Evolutionary conservation across 495 filamentous ascomycete genomes (phyloP).

Genomic region (Staphylotrichum tortipilum): DNA sequence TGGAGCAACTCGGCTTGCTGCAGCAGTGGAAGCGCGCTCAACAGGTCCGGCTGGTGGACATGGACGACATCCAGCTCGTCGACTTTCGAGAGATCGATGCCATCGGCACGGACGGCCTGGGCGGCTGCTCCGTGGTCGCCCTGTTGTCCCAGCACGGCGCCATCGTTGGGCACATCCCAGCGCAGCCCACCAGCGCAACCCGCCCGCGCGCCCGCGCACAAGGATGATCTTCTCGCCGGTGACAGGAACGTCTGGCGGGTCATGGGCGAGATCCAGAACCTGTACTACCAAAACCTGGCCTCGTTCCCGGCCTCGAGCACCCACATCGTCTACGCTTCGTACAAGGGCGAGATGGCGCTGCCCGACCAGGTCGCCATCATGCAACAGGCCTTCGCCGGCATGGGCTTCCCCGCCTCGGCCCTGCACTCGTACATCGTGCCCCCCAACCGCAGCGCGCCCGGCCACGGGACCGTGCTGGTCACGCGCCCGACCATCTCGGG

Average conservation of each 20-base stretch:
- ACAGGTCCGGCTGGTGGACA: conserved; percentile 8
- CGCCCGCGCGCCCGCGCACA: too few species aligned
- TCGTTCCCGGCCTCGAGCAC: not conserved
- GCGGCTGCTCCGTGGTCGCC: not conserved
- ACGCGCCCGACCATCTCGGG: too few species aligned
- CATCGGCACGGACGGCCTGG: not conserved
- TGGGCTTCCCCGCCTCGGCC: not conserved
- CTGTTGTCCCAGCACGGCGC: not conserved
- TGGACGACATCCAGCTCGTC: not conserved
- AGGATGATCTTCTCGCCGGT: too few species aligned
- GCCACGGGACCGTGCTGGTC: too few species aligned
- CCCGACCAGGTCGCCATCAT: not conserved
- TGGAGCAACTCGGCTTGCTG: too few species aligned
- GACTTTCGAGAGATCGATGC: not conserved
- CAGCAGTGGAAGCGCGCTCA: too few species aligned
- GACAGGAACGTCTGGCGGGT: too few species aligned
- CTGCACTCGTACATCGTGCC: not conserved
- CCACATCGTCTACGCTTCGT: not conserved
- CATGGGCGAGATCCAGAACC: too few species aligned
- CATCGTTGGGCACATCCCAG: not conserved
- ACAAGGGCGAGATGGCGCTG: not conserved
- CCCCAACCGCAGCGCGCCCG: too few species aligned
- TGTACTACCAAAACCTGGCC: not conserved
- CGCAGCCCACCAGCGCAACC: not conserved
- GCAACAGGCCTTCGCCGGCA: not conserved